Conservation (phyloP, 108 stramenopile genomes). For the Craspedostauros australis region DNA sequence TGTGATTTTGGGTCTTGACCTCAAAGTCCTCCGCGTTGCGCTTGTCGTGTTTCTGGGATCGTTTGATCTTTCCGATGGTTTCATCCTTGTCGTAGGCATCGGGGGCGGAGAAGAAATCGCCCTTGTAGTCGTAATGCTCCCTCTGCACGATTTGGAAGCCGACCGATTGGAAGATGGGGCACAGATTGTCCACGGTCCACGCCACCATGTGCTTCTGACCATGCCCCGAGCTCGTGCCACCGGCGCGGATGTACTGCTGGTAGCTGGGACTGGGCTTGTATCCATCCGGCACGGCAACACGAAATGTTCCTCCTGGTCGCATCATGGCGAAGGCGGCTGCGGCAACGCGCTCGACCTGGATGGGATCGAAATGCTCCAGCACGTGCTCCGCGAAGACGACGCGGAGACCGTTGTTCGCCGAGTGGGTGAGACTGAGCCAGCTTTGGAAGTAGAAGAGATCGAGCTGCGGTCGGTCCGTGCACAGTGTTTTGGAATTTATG, state of each 20-base stretch:
- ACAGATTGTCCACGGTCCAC: background rate
- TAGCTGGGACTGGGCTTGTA: background rate
- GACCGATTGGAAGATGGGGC: too few relatives aligned
- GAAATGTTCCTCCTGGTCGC: background rate
- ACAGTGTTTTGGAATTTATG: too few relatives aligned
- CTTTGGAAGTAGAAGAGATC: background rate
- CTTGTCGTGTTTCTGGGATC: background rate
- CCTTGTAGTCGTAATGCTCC: too few relatives aligned
- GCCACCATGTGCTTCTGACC: background rate
- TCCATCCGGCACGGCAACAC: constrained; percentile 1
- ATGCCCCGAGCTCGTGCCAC: background rate
- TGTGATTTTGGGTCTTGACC: background rate
- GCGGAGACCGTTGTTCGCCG: background rate
- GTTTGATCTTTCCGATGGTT: background rate
- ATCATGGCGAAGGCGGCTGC: background rate
- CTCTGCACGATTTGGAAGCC: too few relatives aligned
- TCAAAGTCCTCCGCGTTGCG: background rate
- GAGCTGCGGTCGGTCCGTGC: background rate
- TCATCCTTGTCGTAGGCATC: constrained; percentile 1
- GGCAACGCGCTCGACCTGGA: background rate
- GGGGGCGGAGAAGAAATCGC: background rate
- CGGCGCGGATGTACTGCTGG: background rate
- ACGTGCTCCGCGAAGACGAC: background rate
- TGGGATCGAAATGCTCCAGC: constrained; percentile 4
- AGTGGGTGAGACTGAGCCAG: background rate